Evolutionary conservation across 306 rosid genomes (phyloP).

Genomic region (Gillenia trifoliata): DNA sequence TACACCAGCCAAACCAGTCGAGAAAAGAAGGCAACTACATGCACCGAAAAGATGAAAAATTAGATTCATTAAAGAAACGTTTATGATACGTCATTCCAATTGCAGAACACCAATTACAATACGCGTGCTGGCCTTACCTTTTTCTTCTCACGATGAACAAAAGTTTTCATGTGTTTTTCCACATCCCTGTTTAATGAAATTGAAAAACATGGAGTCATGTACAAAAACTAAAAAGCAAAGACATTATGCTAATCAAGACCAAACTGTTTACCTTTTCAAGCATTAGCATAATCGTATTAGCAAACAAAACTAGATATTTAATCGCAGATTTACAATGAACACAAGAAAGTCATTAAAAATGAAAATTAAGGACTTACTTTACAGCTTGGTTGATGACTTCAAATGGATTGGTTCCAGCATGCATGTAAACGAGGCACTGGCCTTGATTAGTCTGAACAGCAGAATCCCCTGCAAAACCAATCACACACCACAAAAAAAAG

Average conservation of each 20-base stretch:
- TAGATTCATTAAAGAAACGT: slow-evolving; percentile 10
- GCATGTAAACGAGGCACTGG: slow-evolving; percentile 75
- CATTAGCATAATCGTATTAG: neutral
- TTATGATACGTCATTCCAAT: neutral
- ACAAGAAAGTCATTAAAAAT: neutral
- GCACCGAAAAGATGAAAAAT: slow-evolving; percentile 24
- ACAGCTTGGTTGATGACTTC: slow-evolving; percentile 85
- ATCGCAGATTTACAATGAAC: neutral
- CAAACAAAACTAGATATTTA: neutral
- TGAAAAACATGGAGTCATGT: slow-evolving; percentile 13
- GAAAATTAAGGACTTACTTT: slow-evolving; percentile 44
- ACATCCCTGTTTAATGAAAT: slow-evolving; percentile 50
- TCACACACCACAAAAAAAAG: slow-evolving; percentile 60
- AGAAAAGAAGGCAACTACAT: slow-evolving; percentile 77
- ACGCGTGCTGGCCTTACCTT: slow-evolving; percentile 37
- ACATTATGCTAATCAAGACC: neutral
- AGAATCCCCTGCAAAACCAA: slow-evolving; percentile 88
- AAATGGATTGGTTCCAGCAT: slow-evolving; percentile 93
- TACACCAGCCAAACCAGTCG: slow-evolving; percentile 99
- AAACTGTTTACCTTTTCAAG: neutral
- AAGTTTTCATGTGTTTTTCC: slow-evolving; percentile 81
- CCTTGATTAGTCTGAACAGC: slow-evolving; percentile 85
- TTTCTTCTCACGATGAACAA: slow-evolving; percentile 87
- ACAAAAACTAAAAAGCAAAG: neutral
- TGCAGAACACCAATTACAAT: neutral